Base-by-base conservation (phyloP, 1,284 basidiomycete species). In the Ustilago sp. region DNA sequence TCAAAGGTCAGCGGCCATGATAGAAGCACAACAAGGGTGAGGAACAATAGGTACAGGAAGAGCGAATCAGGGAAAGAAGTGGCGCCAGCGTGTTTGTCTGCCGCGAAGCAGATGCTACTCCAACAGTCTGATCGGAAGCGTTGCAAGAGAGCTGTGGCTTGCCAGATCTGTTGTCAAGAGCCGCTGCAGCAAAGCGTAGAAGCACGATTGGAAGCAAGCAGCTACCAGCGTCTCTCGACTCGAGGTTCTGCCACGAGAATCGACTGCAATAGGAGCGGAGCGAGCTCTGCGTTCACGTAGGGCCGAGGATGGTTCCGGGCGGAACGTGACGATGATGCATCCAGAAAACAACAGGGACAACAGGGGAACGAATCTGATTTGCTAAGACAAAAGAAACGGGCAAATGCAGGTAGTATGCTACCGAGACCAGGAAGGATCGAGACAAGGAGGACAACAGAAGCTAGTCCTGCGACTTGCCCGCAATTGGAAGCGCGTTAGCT, bases 11-110 rank as follows among this genome's bases (percentile, higher is more conserved):
- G 45, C 23, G 23, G 23, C 3, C 23, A 28, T 28, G 3, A 28
- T 28, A 28, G 8, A 48, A 28, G 45, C 1, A 7, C 45, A 31
- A 5, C 8, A 8, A 6, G 31, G n/a, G 31, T 31, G 4, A 17
- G 11, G 4, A 17, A 52, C 50, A 52, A 52, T 17, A 15, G 7
- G 23, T 23, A 19, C 19, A 28, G 23, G 8, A 19, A 28, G 9
- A 23, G 23, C 19, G 13, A 52, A 52, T 8, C 50, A 52, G 50
- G 50, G 15, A n/a, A 54, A 9, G 15, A 32, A 54, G 35, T 54
- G 34, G 50, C 45, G 23, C 45, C 12, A 48, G 45, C 23, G 50
- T 52, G 50, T 52, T 52, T 52, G 50, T 52, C 50, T 52, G 31
- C 12, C 32, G 28, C 28, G 13, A 41, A 15, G 2, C 39, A 17